phyloP scores from a whole-genome alignment of 2,329 filamentous ascomycete species.

The Stenocarpella maydis region DNA sequence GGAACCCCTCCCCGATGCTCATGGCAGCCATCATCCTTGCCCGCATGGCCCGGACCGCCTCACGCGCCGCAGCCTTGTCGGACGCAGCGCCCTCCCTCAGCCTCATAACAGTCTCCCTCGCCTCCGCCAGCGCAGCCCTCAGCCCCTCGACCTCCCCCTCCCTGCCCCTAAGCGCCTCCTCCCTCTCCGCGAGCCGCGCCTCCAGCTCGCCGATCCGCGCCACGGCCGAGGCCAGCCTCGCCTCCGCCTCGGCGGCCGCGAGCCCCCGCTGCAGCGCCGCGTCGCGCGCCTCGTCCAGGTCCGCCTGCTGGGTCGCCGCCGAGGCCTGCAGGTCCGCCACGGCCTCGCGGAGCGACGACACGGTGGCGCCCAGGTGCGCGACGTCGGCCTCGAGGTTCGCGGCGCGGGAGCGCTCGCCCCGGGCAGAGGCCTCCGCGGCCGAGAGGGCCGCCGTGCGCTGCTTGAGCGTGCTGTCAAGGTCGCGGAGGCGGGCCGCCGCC shows the following conservation, averaged over 20 bases:
- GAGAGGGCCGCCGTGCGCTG: conserved; percentile 3
- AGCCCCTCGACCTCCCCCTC: conserved; percentile 2
- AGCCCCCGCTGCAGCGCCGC: conserved; percentile 3
- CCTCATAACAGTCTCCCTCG: not conserved
- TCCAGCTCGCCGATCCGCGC: not conserved
- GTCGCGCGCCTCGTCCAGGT: not conserved
- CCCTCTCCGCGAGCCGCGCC: not conserved
- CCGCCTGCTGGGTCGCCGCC: not conserved
- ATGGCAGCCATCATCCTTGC: conserved; percentile 28
- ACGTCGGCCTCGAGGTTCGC: not conserved
- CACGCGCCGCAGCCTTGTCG: conserved; percentile 4
- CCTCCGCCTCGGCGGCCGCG: not conserved
- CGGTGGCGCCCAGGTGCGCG: not conserved
- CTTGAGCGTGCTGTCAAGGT: not conserved
- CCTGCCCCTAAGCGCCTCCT: not conserved
- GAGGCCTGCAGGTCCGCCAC: not conserved
- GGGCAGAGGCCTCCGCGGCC: not conserved
- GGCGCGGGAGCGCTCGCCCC: not conserved
- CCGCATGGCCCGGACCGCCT: conserved; percentile 25
- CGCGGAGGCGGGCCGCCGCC: conserved; percentile 10
- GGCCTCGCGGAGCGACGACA: not conserved
- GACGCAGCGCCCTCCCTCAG: not conserved
- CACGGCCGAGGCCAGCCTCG: not conserved
- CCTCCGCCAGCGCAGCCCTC: not conserved
- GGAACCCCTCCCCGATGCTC: conserved; percentile 31